Base-by-base conservation (phyloP, 1,284 basidiomycete genomes). In the Pulchroboletus neoregius region DNA sequence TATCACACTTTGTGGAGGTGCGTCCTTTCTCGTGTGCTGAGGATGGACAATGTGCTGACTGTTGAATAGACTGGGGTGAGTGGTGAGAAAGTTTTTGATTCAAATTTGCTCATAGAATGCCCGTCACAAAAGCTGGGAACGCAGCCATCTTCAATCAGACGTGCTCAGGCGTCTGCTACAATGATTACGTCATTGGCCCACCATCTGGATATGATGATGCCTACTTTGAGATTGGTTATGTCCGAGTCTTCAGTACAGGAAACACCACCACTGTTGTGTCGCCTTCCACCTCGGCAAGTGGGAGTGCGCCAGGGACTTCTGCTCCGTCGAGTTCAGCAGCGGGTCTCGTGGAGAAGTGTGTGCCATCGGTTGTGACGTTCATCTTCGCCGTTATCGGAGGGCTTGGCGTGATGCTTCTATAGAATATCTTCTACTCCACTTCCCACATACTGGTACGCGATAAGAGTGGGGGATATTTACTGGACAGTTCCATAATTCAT, bases 211-310 rank as follows among this genome's bases (percentile, higher is more conserved):
- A 84, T 68, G 73, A 78, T 60, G 76, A 76, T 43, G 87, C 87
- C 2, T 90, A 84, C 68, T 91, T 89, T 58, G 87, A 90, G 61
- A 74, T 91, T 52, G 73, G 76, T 20, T 79, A 71, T 45, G 72
- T 85, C 43, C 71, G 75, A 37, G 73, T 83, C 35, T 83, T 76
- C 61, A 74, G 79, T 53, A 46, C 52, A 8, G 37, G 35, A 10
- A 56, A 58, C 23, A 46, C 40, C 4, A 52, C 20, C 33, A 64
- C 61, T 4, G 39, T 56, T 10, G 50, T 68, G 12, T 52, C 63
- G 13, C 49, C 57, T 15, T 49, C 64, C 6, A 45, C 31, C 10
- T 57, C 61, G 20, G 44, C 28, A 23, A 57, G 43, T 4, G 51
- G 60, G 16, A 41, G 46, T 35, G 36, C 45, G 18, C 33, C 49